Base-by-base conservation (phyloP, 208 protist species). In the Leishmania mexicana region DNA sequence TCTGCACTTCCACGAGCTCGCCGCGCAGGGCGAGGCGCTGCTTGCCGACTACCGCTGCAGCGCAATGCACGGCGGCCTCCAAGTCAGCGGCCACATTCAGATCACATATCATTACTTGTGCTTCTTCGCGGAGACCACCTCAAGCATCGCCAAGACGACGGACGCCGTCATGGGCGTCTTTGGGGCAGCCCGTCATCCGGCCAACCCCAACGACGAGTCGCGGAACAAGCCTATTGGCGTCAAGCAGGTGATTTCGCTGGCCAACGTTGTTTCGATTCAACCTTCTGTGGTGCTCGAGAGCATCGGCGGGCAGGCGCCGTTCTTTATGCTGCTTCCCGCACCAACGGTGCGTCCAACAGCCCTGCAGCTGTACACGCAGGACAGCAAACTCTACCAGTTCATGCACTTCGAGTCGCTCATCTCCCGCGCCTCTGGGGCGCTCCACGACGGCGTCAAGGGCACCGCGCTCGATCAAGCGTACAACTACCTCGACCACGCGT, bases 401-500 rank as follows among this genome's bases (percentile, higher is more conserved):
- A 57, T 95, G 58, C 70, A 71, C 54, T 98, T 98, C 80, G 88
- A 94, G 78, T 89, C 81, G 42, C 62, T 92, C 53, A 80, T 84
- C 11, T 81, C 88, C 51, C 83, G 76, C 67, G 94, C 93, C 3
- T 85, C 89, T 4, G 81, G 75, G 49, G 78, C 79, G 40, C 64
- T 96, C 42, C 87, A 83, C 6, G 85, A 88, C 28, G 35, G 76
- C 28, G 80, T 94, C 92, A 93, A 79, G 91, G 24, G 91, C 51
- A 86, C 81, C 24, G 73, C 90, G 28, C 82, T 98, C 75, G 87
- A 96, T 31, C 88, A 85, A 65, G 90, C 89, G 40, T 98, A 93
- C 86, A 96, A 95, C 83, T 96, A 94, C 78, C 71, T 98, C 53
- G 95, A 98, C 72, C 95, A 96, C 80, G 90, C 88, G 21, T 98